Evolutionary conservation across 352 stramenopile species (phyloP), one percentile per base, ranked within the genome.

Genomic region (Phytophthora cryptogea): DNA sequence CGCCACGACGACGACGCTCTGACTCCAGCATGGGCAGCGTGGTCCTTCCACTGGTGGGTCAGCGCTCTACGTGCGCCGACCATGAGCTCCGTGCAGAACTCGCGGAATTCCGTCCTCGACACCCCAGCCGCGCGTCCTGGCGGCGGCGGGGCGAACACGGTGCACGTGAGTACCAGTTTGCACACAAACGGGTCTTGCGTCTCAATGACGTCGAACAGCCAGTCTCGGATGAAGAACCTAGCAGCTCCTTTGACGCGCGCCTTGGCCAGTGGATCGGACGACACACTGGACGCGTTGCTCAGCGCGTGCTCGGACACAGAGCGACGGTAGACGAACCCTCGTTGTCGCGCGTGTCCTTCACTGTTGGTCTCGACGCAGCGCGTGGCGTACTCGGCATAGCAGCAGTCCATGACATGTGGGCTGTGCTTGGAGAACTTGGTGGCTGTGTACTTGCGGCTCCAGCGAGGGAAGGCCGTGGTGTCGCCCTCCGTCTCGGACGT

Each of bases 311-410:
- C 74, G 33, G 88, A 82, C n/a, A 90, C 70, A 5, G 80, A 92
- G 40, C 83, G 77, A 1, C 83, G 79, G 63, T 92, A 92, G 40
- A 92, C 72, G 56, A 86, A 90, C 10, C 74, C 83, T n/a, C 74
- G 73, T 1, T 66, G 59, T 33, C 66, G 49, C 9, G 60, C 53
- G 49, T 68, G 54, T 32, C 66, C 66, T 39, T 68, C 45, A 11
- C 44, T 55, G 56, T 76, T 72, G n/a, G 45, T 51, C 39, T 62
- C 33, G 4, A 59, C 69, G 47, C 65, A 69, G 20, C 66, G 68
- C 1, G 72, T 68, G 4, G 67, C 75, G 57, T 88, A 92, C 54
- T 92, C 83, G n/a, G 69, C 70, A 33, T 75, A 86, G 70, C 78
- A 89, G 43, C 66, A 73, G 50, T 90, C 80, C 36, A 89, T 63